A percentile compares a stretch with the other conserved stretches of the same genome.
Evolutionary conservation across 441 rosid genomes (phyloP).

Genomic region (Adansonia rubrostipa): DNA sequence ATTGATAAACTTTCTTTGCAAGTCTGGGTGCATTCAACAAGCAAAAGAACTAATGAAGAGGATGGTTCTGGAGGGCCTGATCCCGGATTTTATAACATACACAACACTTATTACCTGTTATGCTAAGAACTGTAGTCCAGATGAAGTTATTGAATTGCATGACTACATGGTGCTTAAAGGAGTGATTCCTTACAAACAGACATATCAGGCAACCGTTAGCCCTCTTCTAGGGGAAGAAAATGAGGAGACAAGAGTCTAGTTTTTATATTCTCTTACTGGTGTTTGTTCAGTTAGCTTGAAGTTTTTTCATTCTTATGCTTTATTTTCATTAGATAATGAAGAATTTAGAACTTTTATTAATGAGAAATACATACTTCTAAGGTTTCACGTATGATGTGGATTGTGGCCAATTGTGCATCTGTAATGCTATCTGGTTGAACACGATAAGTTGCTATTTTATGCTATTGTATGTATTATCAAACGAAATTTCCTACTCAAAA

Average conservation of each 20-base stretch:
- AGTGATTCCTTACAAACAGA: conserved; percentile 51
- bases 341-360: not conserved
- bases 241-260: conserved; percentile 17
- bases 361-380: not conserved
- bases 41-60: conserved; percentile 46
- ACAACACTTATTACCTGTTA: conserved; percentile 48
- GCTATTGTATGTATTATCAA: conserved; percentile 5
- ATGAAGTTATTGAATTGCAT: conserved; percentile 63
- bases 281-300: conserved; percentile 8
- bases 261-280: not conserved
- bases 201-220: conserved; percentile 39
- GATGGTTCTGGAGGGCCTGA: conserved; percentile 43
- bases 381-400: not conserved
- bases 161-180: conserved; percentile 69
- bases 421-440: not conserved
- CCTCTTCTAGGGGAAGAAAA: conserved; percentile 48
- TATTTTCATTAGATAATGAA: not conserved
- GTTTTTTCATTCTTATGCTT: not conserved
- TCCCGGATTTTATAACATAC: conserved; percentile 52
- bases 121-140: conserved; percentile 41
- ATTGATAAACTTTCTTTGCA: conserved; percentile 53
- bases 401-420: not conserved
- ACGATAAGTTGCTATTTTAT: not conserved
- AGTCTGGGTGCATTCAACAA: conserved; percentile 50
- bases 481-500: not conserved